phyloP scores from a whole-genome alignment of 306 rosid genomes.

The Rubus parviflorus region DNA sequence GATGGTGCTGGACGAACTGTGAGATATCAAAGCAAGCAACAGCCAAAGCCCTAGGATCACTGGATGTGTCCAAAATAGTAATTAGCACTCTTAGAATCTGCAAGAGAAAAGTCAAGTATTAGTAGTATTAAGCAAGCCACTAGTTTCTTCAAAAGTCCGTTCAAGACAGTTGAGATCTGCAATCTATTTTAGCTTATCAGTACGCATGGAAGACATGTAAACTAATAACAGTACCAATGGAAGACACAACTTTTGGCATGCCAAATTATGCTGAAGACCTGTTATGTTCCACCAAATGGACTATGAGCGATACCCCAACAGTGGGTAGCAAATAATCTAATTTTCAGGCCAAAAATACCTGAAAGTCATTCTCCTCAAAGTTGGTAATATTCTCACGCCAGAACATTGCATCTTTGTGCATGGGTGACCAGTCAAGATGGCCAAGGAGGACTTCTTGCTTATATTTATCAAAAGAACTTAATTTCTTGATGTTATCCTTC shows the following conservation, averaged over 20 bases:
- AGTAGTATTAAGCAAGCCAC: constrained; percentile 4
- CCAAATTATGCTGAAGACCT: not conserved
- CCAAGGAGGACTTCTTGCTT: constrained; percentile 97
- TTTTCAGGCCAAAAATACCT: constrained; percentile 46
- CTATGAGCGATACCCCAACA: not conserved
- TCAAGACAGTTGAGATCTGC: not conserved
- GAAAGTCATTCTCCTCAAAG: constrained; percentile 95
- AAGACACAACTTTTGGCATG: no score
- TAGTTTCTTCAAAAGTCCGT: not conserved
- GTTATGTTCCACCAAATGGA: not conserved
- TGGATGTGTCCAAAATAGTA: constrained; percentile 84
- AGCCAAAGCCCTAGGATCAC: constrained; percentile 81
- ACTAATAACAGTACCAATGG: not conserved
- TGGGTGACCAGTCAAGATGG: constrained; percentile 97
- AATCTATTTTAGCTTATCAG: not conserved
- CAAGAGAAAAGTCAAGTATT: constrained; percentile 31
- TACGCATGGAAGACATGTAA: not conserved
- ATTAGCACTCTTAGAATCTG: constrained; percentile 89
- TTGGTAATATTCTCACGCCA: constrained; percentile 85
- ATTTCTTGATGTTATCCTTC: constrained; percentile 80
- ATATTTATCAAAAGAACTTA: constrained; percentile 89
- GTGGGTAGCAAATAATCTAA: not conserved
- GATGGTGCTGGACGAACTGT: constrained; percentile 81
- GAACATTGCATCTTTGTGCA: constrained; percentile 91
- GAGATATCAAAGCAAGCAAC: constrained; percentile 94